Evolutionary conservation across 805 yeast species (phyloP).

Genomic region (Saccharomyces eubayanus): DNA sequence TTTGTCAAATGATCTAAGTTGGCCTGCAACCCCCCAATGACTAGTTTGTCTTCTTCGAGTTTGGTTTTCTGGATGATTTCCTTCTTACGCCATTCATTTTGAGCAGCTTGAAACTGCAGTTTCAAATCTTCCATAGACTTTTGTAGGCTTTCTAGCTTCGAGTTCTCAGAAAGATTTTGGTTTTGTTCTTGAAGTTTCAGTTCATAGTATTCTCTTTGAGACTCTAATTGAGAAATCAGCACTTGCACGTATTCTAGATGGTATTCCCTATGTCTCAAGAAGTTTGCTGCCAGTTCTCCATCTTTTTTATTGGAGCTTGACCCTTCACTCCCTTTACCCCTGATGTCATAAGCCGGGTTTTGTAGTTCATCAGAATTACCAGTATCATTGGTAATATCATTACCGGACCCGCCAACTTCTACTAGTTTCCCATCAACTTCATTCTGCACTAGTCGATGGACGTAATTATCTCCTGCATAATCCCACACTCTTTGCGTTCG

Average conservation of each 20-base stretch:
- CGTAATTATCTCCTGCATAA: conserved; percentile 84
- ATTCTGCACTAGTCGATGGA: conserved; percentile 75
- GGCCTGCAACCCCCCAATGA: conserved; percentile 40
- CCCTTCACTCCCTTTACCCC: not conserved
- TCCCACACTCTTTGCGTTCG: conserved; percentile 88
- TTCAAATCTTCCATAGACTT: conserved; percentile 11
- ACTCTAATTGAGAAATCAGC: conserved; percentile 69
- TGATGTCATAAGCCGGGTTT: not conserved
- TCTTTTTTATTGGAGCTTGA: conserved; percentile 8
- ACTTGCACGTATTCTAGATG: conserved; percentile 76
- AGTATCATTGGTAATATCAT: conserved; percentile 9
- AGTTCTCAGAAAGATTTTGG: conserved; percentile 2
- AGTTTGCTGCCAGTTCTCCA: conserved; percentile 10
- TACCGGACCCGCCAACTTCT: conserved; percentile 43
- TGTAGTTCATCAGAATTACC: not conserved
- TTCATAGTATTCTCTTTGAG: conserved; percentile 80
- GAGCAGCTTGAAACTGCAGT: conserved; percentile 10
- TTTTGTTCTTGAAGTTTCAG: conserved; percentile 34
- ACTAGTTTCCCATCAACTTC: conserved; percentile 85
- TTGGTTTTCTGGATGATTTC: conserved; percentile 14
- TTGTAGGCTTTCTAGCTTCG: conserved; percentile 24
- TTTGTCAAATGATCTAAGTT: conserved; percentile 36
- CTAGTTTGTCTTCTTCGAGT: conserved; percentile 25
- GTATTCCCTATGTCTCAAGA: conserved; percentile 44
- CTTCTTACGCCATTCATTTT: conserved; percentile 10